Base-by-base conservation (phyloP, 148 eudicot species). In the Camellia japonica region DNA sequence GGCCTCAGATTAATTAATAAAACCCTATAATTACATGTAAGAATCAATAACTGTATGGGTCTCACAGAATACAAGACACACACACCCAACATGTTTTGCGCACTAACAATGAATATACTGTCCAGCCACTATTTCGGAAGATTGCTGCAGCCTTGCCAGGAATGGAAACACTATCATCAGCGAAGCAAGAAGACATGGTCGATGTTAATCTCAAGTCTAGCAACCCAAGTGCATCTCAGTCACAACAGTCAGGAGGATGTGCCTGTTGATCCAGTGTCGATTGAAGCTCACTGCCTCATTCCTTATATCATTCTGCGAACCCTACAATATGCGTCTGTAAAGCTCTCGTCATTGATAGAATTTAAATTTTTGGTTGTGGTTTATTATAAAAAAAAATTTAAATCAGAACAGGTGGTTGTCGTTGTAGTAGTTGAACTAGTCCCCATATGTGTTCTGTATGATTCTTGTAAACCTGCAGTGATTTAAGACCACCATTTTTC, bases 81-180 rank as follows among this genome's bases (percentile, higher is more conserved):
- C 30, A 30, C 30, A n/a, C n/a, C 30, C 30, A 30, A 30, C 30
- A 30, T 30, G 30, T 30, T 30, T 30, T 30, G 30, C 30, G 30
- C 30, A 47, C 20, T 68, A n/a, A 71, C 54, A 20, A 23, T 51
- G 71, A 16, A 19, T 46, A 65, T 60, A 54, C 10, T 69, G 64
- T 79, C 13, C 82, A 87, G 90, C 75, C 90, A 23, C 67, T 87
- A 61, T 87, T 87, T 65, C 79, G 90, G 68, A 87, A 87, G 77
- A 87, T 87, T 58, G 90, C 90, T 54, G 87, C 90, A 54, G 90
- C 90, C 47, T 81, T 87, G 58, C 90, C 90, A 0, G 90, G 90
- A 72, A 87, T 87, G 90, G 90, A 87, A 81, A 87, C 87, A 1
- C 77, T 87, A 72, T 87, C 90, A 19, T 85, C 90, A 5, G 75